Percentiles rank a stretch among this genome's conserved stretches.
Evolutionary conservation across 805 yeast species (phyloP).

Genomic region (Ogataea zsoltii): DNA sequence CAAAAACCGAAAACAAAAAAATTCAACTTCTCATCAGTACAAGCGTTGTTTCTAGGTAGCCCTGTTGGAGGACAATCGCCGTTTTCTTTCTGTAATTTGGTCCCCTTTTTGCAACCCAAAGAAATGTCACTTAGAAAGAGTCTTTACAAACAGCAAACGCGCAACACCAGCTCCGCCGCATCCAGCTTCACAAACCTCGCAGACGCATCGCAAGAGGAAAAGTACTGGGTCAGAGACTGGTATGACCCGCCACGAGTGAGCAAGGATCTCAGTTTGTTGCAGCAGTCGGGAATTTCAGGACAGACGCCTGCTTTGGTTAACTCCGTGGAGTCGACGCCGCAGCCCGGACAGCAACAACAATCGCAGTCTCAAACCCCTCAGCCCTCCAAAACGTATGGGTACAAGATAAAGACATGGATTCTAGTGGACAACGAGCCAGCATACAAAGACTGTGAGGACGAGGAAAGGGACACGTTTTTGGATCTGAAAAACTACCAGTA

Average conservation of each 20-base stretch:
- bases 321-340: conserved; percentile 27
- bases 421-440: conserved; percentile 16
- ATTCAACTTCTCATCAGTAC: no score
- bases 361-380: conserved; percentile 31
- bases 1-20: no score
- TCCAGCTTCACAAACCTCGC: conserved; percentile 19
- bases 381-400: conserved; percentile 31
- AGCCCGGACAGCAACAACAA: conserved; percentile 13
- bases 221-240: conserved; percentile 35
- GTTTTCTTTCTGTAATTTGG: no score
- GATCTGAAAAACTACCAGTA: conserved; percentile 39
- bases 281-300: conserved; percentile 12
- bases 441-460: conserved; percentile 27
- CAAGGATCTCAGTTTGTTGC: conserved; percentile 11
- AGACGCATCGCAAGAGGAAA: conserved; percentile 23
- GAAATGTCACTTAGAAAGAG: conserved; percentile 38
- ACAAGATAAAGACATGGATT: conserved; percentile 37
- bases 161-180: conserved; percentile 28
- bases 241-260: conserved; percentile 33
- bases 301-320: conserved; percentile 22
- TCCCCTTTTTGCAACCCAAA: no score
- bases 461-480: conserved; percentile 37
- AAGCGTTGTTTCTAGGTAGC: no score
- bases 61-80: no score
- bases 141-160: conserved; percentile 35